These are phyloP conservation scores for Polyporus arcularius DNA, from an alignment of 768 basidiomycete species.

Conservation along the genomic window DNA sequence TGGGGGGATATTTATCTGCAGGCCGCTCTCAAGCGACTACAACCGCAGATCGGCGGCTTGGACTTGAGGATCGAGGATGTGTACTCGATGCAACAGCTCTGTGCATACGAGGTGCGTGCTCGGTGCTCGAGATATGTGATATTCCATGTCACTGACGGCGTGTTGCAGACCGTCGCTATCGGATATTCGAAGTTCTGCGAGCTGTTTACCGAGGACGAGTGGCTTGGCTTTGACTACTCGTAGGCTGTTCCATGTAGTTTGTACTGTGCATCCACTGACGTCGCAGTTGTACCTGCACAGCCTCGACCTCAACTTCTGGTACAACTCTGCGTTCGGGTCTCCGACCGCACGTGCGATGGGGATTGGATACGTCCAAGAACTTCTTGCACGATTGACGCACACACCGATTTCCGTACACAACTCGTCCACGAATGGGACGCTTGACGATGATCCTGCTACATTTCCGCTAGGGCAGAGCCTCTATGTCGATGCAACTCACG, in stretches of 20 bases:
- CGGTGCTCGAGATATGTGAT: background rate
- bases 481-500: conserved; percentile 49
- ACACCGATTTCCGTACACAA: conserved; percentile 38
- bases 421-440: conserved; percentile 47
- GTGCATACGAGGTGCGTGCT: conserved; percentile 48
- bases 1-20: conserved; percentile 44
- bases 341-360: conserved; percentile 40
- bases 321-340: conserved; percentile 43
- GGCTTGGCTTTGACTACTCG: conserved; percentile 54
- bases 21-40: conserved; percentile 35
- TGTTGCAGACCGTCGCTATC: conserved; percentile 65
- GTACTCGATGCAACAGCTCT: conserved; percentile 38
- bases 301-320: conserved; percentile 40
- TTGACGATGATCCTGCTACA: conserved; percentile 38
- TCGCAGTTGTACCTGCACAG: conserved; percentile 32
- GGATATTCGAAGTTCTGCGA: conserved; percentile 50
- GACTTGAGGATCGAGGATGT: conserved; percentile 33
- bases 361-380: conserved; percentile 44
- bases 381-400: conserved; percentile 43
- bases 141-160: conserved; percentile 23
- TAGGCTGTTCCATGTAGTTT: conserved; percentile 26
- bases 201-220: conserved; percentile 52
- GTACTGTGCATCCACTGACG: background rate
- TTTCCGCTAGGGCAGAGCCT: conserved; percentile 40
- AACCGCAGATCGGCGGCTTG: conserved; percentile 31